Percentiles rank a stretch among this genome's conserved stretches.
Evolutionary conservation across 352 stramenopile species (phyloP).

Genomic region (Phytopythium sindhum): DNA sequence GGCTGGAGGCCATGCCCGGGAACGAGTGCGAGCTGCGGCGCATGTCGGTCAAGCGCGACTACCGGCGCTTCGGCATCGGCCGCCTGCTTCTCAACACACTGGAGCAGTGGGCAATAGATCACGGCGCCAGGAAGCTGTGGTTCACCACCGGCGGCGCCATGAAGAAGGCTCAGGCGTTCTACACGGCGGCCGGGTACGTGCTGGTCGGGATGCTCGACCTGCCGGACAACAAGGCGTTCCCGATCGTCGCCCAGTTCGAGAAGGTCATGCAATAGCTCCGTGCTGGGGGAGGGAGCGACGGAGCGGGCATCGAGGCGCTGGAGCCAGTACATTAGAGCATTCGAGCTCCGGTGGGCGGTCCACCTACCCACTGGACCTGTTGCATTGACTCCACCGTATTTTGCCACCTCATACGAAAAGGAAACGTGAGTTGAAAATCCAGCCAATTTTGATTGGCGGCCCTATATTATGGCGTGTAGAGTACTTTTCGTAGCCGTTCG

Average conservation of each 20-base stretch:
- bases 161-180: slow-evolving; percentile 23
- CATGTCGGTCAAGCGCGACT: slow-evolving; percentile 41
- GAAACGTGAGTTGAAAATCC: no score
- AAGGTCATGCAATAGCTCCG: slow-evolving; percentile 10
- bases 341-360: no score
- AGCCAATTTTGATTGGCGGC: background rate
- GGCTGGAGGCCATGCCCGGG: slow-evolving; percentile 20
- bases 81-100: slow-evolving; percentile 28
- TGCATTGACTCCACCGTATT: no score
- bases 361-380: no score
- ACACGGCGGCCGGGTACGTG: slow-evolving; percentile 25
- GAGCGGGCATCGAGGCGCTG: no score
- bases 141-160: slow-evolving; percentile 30
- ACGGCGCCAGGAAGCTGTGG: slow-evolving; percentile 23
- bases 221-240: slow-evolving; percentile 15
- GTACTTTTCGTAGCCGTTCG: background rate
- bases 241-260: slow-evolving; percentile 22
- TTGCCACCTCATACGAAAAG: no score
- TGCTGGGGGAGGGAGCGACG: no score
- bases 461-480: background rate
- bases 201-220: slow-evolving; percentile 9
- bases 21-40: slow-evolving; percentile 27
- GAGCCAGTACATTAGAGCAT: no score
- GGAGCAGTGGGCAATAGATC: slow-evolving; percentile 28
- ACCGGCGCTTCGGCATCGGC: slow-evolving; percentile 33